Conservation (phyloP, 371 early-diverging fungal species). For the Mucor lusitanicus region DNA sequence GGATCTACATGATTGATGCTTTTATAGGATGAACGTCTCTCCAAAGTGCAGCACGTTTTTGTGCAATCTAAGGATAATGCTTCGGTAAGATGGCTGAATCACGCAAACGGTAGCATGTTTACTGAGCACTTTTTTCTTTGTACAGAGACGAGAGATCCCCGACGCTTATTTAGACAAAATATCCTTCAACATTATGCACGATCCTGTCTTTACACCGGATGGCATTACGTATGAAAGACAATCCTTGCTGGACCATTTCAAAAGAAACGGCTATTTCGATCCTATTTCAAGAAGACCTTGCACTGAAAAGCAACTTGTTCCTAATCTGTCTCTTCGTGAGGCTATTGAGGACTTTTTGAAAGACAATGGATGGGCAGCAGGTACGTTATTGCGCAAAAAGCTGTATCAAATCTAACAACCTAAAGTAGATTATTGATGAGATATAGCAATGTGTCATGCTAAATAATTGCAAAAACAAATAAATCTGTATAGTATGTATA, state of each 20-base stretch:
- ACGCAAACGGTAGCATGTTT: neutral
- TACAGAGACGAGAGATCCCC: conserved; percentile 47
- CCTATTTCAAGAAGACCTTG: conserved; percentile 71
- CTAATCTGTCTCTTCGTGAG: conserved; percentile 75
- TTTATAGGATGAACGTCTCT: conserved; percentile 41
- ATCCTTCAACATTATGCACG: conserved; percentile 55
- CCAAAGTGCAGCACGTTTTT: conserved; percentile 41
- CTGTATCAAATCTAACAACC: too few species aligned
- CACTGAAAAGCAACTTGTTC: conserved; percentile 64
- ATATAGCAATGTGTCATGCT: too few species aligned
- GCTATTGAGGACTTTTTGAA: conserved; percentile 63
- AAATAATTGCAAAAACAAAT: too few species aligned
- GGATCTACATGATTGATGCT: neutral
- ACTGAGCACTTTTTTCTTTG: neutral
- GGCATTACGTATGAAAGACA: conserved; percentile 73
- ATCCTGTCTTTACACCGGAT: conserved; percentile 53
- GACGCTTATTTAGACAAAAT: conserved; percentile 55
- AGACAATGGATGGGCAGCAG: conserved; percentile 68
- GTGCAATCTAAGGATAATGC: conserved; percentile 54
- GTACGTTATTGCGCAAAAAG: neutral
- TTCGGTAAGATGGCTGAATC: conserved; percentile 30
- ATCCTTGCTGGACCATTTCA: conserved; percentile 71
- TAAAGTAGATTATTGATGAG: too few species aligned
- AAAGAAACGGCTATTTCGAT: conserved; percentile 75
- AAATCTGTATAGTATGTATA: too few species aligned